Evolutionary conservation across 495 filamentous ascomycete genomes (phyloP).

Genomic region (Aspergillus nidulans): DNA sequence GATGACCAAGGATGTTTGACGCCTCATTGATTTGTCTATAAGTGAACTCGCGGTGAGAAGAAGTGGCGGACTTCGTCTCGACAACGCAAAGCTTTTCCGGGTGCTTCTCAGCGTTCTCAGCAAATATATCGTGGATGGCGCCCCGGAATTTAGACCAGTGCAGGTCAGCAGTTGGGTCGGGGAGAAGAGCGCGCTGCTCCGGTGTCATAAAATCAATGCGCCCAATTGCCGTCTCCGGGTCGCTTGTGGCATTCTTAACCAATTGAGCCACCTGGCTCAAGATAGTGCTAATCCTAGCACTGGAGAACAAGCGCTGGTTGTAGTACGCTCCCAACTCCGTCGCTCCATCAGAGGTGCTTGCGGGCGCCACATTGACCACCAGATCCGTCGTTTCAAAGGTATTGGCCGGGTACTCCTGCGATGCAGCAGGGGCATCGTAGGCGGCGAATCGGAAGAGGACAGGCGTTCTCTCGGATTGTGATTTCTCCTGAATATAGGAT

Average conservation of each 20-base stretch:
- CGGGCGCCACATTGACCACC: constrained; percentile 40
- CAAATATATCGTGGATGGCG: constrained; percentile 76
- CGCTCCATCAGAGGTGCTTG: constrained; percentile 16
- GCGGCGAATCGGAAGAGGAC: constrained; percentile 46
- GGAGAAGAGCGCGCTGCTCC: constrained; percentile 47
- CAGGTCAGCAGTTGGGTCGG: constrained; percentile 72
- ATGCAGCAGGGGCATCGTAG: constrained; percentile 45
- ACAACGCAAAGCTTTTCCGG: constrained; percentile 78
- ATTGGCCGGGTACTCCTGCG: constrained; percentile 43
- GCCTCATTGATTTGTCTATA: constrained; percentile 87
- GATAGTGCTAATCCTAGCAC: constrained; percentile 42
- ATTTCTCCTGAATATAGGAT: constrained; percentile 43
- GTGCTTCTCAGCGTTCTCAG: constrained; percentile 64
- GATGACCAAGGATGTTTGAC: constrained; percentile 73
- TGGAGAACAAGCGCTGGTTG: constrained; percentile 49
- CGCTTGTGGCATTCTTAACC: constrained; percentile 38
- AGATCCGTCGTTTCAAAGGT: constrained; percentile 45
- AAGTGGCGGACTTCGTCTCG: constrained; percentile 65
- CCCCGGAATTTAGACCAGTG: constrained; percentile 80
- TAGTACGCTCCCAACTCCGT: constrained; percentile 45
- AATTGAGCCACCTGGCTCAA: constrained; percentile 42
- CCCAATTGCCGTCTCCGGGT: constrained; percentile 42
- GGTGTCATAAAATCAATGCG: constrained; percentile 46
- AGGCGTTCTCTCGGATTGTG: constrained; percentile 37
- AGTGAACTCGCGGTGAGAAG: constrained; percentile 65